Percentiles rank a stretch among this genome's conserved stretches.
phyloP scores from a whole-genome alignment of 441 rosid species.

The Geranium incanum region DNA sequence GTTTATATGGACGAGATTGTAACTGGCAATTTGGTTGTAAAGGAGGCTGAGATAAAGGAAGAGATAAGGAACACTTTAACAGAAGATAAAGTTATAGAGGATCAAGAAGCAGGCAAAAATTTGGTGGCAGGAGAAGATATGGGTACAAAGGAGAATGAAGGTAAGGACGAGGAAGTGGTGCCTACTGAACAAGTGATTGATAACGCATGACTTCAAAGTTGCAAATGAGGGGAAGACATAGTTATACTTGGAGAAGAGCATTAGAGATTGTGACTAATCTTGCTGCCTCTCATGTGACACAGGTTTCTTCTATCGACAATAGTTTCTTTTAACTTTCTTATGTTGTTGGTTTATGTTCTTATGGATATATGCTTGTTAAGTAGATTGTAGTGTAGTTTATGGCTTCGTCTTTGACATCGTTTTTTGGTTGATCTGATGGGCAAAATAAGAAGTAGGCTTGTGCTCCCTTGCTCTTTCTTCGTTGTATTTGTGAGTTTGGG shows the following conservation, averaged over 20 bases:
- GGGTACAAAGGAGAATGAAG: conserved; percentile 16
- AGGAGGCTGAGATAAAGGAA: conserved; percentile 18
- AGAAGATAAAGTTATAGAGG: conserved; percentile 13
- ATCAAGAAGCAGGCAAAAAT: conserved; percentile 16
- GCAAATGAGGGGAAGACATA: not conserved
- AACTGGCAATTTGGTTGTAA: conserved; percentile 7
- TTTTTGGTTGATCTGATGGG: conserved; percentile 20
- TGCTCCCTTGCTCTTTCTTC: conserved; percentile 16
- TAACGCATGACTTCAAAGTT: not conserved
- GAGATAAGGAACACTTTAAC: conserved; percentile 9
- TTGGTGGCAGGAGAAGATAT: conserved; percentile 4
- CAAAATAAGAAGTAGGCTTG: conserved; percentile 12
- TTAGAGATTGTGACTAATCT: conserved; percentile 31
- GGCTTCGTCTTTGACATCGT: conserved; percentile 15
- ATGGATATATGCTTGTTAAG: conserved; percentile 20
- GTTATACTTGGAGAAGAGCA: conserved; percentile 22
- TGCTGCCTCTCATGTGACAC: conserved; percentile 26
- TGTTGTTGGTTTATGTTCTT: conserved; percentile 21
- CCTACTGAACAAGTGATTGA: not conserved
- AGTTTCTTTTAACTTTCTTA: conserved; percentile 22
- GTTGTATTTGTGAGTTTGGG: not conserved
- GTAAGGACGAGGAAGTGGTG: conserved; percentile 14
- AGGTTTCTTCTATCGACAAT: conserved; percentile 35
- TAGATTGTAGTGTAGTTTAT: conserved; percentile 22
- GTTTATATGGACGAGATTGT: conserved; percentile 33